Evolutionary conservation across 305 asterid genomes (phyloP), one percentile per base, ranked within the genome.

Genomic region (Withania somnifera): DNA sequence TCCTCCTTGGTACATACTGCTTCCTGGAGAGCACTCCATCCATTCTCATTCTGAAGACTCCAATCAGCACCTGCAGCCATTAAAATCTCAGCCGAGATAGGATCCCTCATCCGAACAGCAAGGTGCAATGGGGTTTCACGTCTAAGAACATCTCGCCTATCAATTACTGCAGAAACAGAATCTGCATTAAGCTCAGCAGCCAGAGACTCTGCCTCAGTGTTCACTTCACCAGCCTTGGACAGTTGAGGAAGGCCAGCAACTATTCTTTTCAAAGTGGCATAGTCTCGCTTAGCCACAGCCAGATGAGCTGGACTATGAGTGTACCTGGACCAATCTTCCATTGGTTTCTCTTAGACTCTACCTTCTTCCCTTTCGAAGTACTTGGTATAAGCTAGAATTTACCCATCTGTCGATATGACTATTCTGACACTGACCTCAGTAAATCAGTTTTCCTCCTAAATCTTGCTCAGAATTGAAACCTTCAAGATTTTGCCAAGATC

Each of bases 1-100:
- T 96, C 99, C 88, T 96, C 98, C 85, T 97, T 84, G n/a, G 97
- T 94, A 81, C 99, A 96, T 68, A 96, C 99, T 22, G 99, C 99
- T 92, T 96, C 99, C 86, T 96, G 99, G 57, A 96, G 97, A 11
- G 99, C 98, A 88, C 98, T 96, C 99, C 99, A 96, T 17, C 99
- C 99, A 36, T 91, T 91, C 83, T 96, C 99, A 77, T 96, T 96
- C 89, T 94, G 99, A 58, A 96, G 97, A 85, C 99, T 96, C 99
- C 99, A 96, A 86, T 96, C 97, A 52, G 99, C 98, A 83, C 99
- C 99, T 42, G 98, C 97, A 24, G 98, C 92, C 99, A 96, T 96
- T 88, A 96, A 90, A 84, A 96, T 91, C 90, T 96, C 99, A 77
- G 99, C 98, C 3, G 98, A 92, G 45, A 85, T 67, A 6, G 95